phyloP scores from a whole-genome alignment of 2,329 filamentous ascomycete species.

The Talaromyces sp. region DNA sequence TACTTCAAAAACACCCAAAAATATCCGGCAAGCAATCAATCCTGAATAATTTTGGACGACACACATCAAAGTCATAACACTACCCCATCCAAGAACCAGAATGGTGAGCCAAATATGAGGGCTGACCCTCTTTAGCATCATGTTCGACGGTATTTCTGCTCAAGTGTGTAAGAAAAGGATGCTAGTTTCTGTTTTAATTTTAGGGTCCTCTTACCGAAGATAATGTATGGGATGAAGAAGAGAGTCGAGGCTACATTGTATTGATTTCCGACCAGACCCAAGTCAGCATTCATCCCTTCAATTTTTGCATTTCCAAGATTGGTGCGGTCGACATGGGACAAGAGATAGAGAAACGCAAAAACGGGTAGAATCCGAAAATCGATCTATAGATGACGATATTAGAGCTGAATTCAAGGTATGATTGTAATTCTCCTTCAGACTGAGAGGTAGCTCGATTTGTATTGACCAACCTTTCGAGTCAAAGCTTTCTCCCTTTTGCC shows the following conservation, averaged over 20 bases:
- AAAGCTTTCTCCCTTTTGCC: background rate
- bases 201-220: background rate
- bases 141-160: constrained; percentile 25
- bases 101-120: constrained; percentile 31
- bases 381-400: background rate
- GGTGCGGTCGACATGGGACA: constrained; percentile 31
- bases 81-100: constrained; percentile 44
- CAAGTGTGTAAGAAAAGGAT: constrained; percentile 16
- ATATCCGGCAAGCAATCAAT: constrained; percentile 47
- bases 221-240: background rate
- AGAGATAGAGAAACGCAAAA: constrained; percentile 37
- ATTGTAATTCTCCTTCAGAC: background rate
- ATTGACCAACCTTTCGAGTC: background rate
- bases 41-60: constrained; percentile 46
- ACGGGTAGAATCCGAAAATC: constrained; percentile 39
- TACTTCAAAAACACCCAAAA: constrained; percentile 39
- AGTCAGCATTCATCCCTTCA: constrained; percentile 23
- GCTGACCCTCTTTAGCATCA: constrained; percentile 30
- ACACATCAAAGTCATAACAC: constrained; percentile 51
- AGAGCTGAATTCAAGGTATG: background rate
- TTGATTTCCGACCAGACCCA: constrained; percentile 24
- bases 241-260: constrained; percentile 21
- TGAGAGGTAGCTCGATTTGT: background rate
- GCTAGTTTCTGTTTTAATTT: background rate
- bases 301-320: constrained; percentile 30